phyloP scores from a whole-genome alignment of 306 rosid species.

The Albizia julibrissin region DNA sequence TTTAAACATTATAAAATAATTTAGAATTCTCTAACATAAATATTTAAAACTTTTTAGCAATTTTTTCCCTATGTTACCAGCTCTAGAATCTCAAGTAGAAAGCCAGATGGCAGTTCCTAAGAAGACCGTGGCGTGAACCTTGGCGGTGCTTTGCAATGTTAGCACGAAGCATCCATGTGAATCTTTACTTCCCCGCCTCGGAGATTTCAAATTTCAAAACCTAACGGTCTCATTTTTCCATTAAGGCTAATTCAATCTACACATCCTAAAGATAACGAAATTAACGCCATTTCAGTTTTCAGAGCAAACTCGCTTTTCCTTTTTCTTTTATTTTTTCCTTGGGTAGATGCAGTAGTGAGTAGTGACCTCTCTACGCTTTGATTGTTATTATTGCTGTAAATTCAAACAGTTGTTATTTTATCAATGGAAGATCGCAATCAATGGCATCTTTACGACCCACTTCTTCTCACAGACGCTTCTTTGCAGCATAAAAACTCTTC shows the following conservation, averaged over 20 bases:
- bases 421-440: slow-evolving; percentile 53
- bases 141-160: neutral
- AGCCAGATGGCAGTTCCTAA: neutral
- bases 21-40: neutral
- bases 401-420: slow-evolving; percentile 29
- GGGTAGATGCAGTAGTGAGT: neutral
- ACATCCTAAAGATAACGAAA: slow-evolving; percentile 25
- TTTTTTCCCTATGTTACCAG: neutral
- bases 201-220: slow-evolving; percentile 59
- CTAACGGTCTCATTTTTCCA: slow-evolving; percentile 55
- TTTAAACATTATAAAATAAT: neutral
- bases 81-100: neutral
- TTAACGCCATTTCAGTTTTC: slow-evolving; percentile 30
- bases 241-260: slow-evolving; percentile 37
- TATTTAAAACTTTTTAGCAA: neutral
- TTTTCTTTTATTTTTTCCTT: neutral
- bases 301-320: neutral
- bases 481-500: slow-evolving; percentile 38
- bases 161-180: neutral
- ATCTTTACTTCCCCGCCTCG: slow-evolving; percentile 44
- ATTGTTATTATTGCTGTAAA: slow-evolving; percentile 35
- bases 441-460: slow-evolving; percentile 56
- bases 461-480: slow-evolving; percentile 63
- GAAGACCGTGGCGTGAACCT: neutral
- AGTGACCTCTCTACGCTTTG: slow-evolving; percentile 23